Evolutionary conservation across 2,329 filamentous ascomycete genomes (phyloP).

Genomic region (Lecanicillium sp.): DNA sequence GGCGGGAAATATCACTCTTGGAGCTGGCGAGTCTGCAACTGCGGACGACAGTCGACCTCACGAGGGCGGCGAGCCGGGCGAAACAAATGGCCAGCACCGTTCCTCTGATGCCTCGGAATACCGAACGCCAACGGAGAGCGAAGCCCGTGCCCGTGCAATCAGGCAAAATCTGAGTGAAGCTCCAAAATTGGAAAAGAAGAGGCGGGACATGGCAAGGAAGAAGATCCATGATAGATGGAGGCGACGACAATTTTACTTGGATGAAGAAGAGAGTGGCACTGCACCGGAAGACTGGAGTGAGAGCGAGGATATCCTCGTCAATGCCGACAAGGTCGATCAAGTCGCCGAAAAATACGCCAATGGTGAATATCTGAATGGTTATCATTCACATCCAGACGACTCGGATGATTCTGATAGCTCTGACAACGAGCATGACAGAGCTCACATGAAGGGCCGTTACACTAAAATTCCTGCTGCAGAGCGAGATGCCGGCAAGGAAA

Average conservation of each 20-base stretch:
- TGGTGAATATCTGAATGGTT: slow-evolving; percentile 1
- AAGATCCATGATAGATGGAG: slow-evolving; percentile 66
- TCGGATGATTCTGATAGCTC: slow-evolving; percentile 1
- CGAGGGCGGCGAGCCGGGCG: slow-evolving; percentile 14
- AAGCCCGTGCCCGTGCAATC: slow-evolving; percentile 29
- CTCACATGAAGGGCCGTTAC: not conserved
- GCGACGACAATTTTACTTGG: slow-evolving; percentile 70
- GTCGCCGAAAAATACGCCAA: slow-evolving; percentile 11
- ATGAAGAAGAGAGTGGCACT: slow-evolving; percentile 72
- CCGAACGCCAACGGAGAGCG: slow-evolving; percentile 29
- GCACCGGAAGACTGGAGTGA: slow-evolving; percentile 56
- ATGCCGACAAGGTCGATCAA: slow-evolving; percentile 21
- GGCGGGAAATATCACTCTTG: slow-evolving; percentile 17
- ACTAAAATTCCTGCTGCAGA: slow-evolving; percentile 75
- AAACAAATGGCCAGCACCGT: slow-evolving; percentile 5
- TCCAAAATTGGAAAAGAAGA: slow-evolving; percentile 29
- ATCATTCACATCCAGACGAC: not conserved
- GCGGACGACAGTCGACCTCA: slow-evolving; percentile 16
- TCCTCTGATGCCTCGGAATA: slow-evolving; percentile 18
- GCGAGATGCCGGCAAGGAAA: slow-evolving; percentile 75
- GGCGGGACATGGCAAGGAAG: slow-evolving; percentile 36
- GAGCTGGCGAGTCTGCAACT: slow-evolving; percentile 14
- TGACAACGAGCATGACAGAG: not conserved
- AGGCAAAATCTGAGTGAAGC: slow-evolving; percentile 25
- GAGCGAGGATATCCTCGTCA: slow-evolving; percentile 46